phyloP scores from a whole-genome alignment of 192 early-diverging fungal genomes.

The Jimgerdemannia flammicorona region DNA sequence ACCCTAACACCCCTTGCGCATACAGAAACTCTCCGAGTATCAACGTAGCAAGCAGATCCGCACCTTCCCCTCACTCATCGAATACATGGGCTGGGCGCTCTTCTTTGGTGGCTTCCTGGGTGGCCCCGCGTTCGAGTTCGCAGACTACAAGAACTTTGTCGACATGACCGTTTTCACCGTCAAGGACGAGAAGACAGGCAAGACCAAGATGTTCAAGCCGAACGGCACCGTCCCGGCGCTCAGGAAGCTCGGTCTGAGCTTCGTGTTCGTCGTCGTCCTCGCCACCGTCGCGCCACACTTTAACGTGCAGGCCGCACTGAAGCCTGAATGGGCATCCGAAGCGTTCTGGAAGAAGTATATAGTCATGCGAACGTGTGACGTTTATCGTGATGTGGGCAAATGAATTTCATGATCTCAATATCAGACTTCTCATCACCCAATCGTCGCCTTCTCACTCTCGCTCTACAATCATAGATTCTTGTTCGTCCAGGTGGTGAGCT shows the following conservation, averaged over 20 bases:
- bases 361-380: too few species aligned
- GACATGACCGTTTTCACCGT: conserved; percentile 27
- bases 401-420: too few species aligned
- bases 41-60: background rate
- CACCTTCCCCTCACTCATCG: conserved; percentile 57
- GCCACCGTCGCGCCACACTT: conserved; percentile 34
- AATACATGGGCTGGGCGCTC: conserved; percentile 84
- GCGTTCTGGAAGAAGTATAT: conserved; percentile 14
- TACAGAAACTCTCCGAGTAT: background rate
- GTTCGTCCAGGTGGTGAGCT: conserved; percentile 57
- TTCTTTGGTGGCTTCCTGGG: conserved; percentile 86
- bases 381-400: too few species aligned
- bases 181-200: conserved; percentile 11
- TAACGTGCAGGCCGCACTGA: conserved; percentile 21
- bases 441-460: background rate
- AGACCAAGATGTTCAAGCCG: background rate
- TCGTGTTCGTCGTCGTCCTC: conserved; percentile 28
- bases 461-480: too few species aligned
- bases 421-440: background rate
- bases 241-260: conserved; percentile 25
- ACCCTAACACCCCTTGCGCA: too few species aligned
- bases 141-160: conserved; percentile 51
- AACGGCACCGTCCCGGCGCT: conserved; percentile 9
- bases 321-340: conserved; percentile 25
- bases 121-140: conserved; percentile 81